Conservation (phyloP, 176 grass and related monocot genomes). For the Aegilops sharonensis region DNA sequence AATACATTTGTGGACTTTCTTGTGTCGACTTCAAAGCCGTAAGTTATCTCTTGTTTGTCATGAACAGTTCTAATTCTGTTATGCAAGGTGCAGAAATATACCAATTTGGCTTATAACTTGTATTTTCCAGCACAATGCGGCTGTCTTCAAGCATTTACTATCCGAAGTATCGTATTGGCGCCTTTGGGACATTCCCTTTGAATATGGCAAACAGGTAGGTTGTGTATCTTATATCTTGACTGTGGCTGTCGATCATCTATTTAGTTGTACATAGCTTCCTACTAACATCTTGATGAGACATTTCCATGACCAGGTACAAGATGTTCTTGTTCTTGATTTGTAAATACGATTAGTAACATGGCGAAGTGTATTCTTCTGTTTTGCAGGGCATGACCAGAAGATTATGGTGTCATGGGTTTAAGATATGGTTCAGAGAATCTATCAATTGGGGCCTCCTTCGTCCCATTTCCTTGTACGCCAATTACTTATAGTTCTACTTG, state of each 20-base stretch:
- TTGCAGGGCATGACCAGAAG: neutral
- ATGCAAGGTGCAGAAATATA: neutral
- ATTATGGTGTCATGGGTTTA: neutral
- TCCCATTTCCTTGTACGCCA: too few species aligned
- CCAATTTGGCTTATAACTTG: neutral
- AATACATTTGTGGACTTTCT: constrained; percentile 60
- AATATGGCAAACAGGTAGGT: constrained; percentile 44
- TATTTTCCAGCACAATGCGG: constrained; percentile 41
- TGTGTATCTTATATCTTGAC: neutral
- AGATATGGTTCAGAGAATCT: neutral
- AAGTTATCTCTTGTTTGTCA: constrained; percentile 1
- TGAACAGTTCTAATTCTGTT: too few species aligned
- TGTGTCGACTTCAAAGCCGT: constrained; percentile 48
- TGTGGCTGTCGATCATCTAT: neutral
- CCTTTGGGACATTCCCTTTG: constrained; percentile 61
- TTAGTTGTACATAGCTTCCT: neutral
- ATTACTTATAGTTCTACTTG: too few species aligned
- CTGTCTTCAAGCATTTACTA: constrained; percentile 51
- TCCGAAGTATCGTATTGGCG: constrained; percentile 46
- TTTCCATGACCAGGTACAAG: neutral
- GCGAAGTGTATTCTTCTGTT: neutral
- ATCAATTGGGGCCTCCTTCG: neutral
- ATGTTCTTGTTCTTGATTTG: neutral
- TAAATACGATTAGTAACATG: neutral
- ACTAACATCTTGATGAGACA: neutral